Evolutionary conservation across 305 asterid species (phyloP).

Genomic region (Ilex paraguariensis): DNA sequence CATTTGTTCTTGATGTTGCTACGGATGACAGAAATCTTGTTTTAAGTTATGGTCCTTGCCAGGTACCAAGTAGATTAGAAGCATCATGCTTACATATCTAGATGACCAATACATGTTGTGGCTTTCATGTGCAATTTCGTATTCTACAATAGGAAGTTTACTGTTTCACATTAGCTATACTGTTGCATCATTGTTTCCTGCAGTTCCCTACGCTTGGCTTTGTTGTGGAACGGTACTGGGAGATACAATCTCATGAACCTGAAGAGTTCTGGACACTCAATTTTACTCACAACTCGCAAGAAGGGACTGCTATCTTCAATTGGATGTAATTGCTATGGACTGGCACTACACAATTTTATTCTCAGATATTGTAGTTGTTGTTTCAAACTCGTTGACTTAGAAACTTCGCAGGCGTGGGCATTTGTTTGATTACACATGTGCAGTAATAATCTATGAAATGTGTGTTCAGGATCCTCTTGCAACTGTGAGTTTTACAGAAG

Average conservation of each 20-base stretch:
- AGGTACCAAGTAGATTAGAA: constrained; percentile 38
- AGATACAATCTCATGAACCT: constrained; percentile 87
- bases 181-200: constrained; percentile 19
- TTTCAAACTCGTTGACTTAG: constrained; percentile 17
- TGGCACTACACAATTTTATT: constrained; percentile 10
- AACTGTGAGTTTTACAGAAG: constrained; percentile 59
- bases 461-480: constrained; percentile 82
- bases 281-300: constrained; percentile 82
- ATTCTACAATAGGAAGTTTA: not conserved
- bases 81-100: not conserved
- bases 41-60: constrained; percentile 98
- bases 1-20: constrained; percentile 68
- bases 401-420: constrained; percentile 84
- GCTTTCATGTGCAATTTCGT: not conserved
- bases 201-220: constrained; percentile 99
- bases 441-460: constrained; percentile 79
- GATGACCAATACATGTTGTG: not conserved
- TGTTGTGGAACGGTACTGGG: constrained; percentile 98
- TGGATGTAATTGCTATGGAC: constrained; percentile 65
- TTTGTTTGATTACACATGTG: constrained; percentile 95
- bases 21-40: constrained; percentile 65
- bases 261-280: constrained; percentile 97
- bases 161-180: not conserved
- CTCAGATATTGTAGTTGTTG: constrained; percentile 3
- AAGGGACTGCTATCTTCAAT: constrained; percentile 73